Evolutionary conservation across 2,329 filamentous ascomycete species (phyloP).

Genomic region (Westerdykella ornata): DNA sequence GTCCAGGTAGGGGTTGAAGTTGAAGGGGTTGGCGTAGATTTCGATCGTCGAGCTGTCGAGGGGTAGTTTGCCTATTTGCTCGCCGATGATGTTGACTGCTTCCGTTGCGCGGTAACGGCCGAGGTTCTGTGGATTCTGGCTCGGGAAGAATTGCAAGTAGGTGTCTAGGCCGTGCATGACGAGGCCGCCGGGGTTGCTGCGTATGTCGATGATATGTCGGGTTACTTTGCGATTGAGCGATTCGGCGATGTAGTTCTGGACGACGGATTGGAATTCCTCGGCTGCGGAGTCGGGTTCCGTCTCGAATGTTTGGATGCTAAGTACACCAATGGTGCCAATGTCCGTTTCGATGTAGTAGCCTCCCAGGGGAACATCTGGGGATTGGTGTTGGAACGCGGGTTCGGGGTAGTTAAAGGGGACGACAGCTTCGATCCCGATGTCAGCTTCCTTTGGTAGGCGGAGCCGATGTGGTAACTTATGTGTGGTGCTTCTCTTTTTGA

Average conservation of each 20-base stretch:
- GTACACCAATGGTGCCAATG: constrained; percentile 42
- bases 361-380: constrained; percentile 31
- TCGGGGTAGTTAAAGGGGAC: constrained; percentile 33
- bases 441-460: constrained; percentile 24
- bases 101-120: constrained; percentile 43
- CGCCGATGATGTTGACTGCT: constrained; percentile 26
- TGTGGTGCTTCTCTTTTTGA: constrained; percentile 18
- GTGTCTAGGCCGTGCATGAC: constrained; percentile 37
- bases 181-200: constrained; percentile 54
- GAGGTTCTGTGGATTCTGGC: constrained; percentile 38
- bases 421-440: constrained; percentile 16
- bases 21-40: constrained; percentile 29
- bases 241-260: constrained; percentile 43
- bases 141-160: constrained; percentile 52
- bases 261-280: constrained; percentile 33
- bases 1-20: constrained; percentile 29
- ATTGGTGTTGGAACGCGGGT: constrained; percentile 30
- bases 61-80: constrained; percentile 15
- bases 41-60: constrained; percentile 15
- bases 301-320: constrained; percentile 41
- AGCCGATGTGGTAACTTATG: constrained; percentile 22
- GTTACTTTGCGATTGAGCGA: constrained; percentile 46
- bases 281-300: constrained; percentile 13
- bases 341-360: constrained; percentile 43
- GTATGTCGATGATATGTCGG: constrained; percentile 58